Evolutionary conservation across 306 rosid genomes (phyloP).

Genomic region (Oemleria cerasiformis): DNA sequence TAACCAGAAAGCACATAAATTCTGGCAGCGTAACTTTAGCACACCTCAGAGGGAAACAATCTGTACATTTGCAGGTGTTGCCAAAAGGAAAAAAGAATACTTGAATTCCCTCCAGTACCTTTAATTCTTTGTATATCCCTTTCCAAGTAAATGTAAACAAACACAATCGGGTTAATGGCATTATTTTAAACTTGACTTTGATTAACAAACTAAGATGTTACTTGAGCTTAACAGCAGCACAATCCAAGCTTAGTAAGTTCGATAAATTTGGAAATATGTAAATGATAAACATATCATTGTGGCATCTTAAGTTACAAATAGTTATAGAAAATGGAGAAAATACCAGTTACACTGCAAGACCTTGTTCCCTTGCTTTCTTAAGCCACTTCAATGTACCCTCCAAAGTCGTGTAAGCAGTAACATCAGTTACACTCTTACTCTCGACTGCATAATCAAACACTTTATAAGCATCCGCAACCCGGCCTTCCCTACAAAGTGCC

Average conservation of each 20-base stretch:
- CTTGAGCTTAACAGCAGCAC: background rate
- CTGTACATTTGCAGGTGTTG: background rate
- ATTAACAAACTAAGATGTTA: background rate
- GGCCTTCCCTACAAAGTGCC: slow-evolving; percentile 70
- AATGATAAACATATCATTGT: background rate
- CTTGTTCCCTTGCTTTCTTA: slow-evolving; percentile 61
- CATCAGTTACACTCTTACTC: slow-evolving; percentile 78
- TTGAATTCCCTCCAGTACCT: background rate
- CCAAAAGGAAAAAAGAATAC: background rate
- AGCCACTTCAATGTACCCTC: slow-evolving; percentile 70
- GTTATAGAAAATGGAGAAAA: slow-evolving; percentile 11
- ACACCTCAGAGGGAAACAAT: background rate
- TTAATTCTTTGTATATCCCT: background rate
- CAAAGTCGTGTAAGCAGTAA: slow-evolving; percentile 68
- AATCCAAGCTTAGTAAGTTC: background rate
- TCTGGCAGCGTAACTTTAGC: background rate
- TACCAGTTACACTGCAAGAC: slow-evolving; percentile 43
- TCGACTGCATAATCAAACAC: slow-evolving; percentile 86
- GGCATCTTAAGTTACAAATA: background rate
- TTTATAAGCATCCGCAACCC: slow-evolving; percentile 76
- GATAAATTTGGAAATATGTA: background rate
- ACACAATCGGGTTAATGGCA: background rate
- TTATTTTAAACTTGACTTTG: background rate
- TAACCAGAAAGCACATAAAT: slow-evolving; percentile 1
- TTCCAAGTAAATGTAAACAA: background rate